Evolutionary conservation across 352 stramenopile genomes (phyloP).

Genomic region (Globisporangium megalacanthum): DNA sequence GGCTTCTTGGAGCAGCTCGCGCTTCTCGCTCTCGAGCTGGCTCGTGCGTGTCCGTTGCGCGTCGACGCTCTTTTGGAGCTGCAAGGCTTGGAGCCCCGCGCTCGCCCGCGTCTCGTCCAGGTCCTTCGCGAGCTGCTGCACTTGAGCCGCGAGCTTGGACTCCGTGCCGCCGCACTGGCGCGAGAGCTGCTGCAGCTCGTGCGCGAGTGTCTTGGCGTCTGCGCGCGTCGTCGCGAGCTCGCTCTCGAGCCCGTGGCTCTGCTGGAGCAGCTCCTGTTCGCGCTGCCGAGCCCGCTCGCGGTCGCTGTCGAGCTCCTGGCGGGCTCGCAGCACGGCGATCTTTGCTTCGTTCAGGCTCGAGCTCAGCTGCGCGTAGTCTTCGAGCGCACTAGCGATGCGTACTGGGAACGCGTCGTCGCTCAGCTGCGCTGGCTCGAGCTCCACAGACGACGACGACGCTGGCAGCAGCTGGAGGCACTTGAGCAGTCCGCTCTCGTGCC

Average conservation of each 20-base stretch:
- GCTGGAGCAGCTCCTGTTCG: slow-evolving; percentile 38
- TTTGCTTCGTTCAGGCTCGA: slow-evolving; percentile 38
- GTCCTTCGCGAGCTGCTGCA: slow-evolving; percentile 45
- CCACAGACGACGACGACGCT: neutral
- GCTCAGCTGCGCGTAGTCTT: slow-evolving; percentile 17
- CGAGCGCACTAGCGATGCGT: slow-evolving; percentile 14
- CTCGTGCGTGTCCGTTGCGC: slow-evolving; percentile 30
- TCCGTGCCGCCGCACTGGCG: slow-evolving; percentile 31
- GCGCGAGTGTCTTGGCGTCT: slow-evolving; percentile 40
- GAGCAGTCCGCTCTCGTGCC: slow-evolving; percentile 15
- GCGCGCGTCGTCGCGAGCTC: slow-evolving; percentile 34
- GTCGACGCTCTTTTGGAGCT: slow-evolving; percentile 57
- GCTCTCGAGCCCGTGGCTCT: slow-evolving; percentile 19
- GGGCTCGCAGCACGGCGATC: slow-evolving; percentile 32
- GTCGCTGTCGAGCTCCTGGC: slow-evolving; percentile 46
- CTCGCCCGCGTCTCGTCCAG: slow-evolving; percentile 31
- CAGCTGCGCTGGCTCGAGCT: neutral
- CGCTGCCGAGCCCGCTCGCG: slow-evolving; percentile 26
- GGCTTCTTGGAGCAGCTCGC: slow-evolving; percentile 58
- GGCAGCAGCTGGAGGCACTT: slow-evolving; percentile 32
- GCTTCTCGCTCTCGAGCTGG: slow-evolving; percentile 58
- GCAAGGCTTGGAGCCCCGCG: slow-evolving; percentile 40
- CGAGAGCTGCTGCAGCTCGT: slow-evolving; percentile 50
- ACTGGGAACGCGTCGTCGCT: slow-evolving; percentile 13
- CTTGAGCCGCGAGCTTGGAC: slow-evolving; percentile 29